Base-by-base conservation (phyloP, 345 rosid genomes). In the Anacardium occidentale region DNA sequence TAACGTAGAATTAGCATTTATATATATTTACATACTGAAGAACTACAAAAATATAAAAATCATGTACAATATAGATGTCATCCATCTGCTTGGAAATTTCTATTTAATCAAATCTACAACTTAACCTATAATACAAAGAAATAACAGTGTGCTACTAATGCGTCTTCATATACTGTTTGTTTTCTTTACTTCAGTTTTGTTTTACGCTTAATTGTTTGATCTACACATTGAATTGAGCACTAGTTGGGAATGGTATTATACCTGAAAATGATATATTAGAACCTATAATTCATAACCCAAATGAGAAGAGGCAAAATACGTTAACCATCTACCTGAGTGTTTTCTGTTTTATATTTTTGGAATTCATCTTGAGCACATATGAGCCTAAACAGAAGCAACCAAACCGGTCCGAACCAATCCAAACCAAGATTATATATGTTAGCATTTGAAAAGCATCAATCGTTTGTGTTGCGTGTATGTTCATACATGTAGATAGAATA, bases 351-450 rank as follows among this genome's bases (percentile, higher is more conserved):
- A 73, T 77, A 75, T 68, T 89, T 94, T 74, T 90, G 93, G 74
- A 94, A 85, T 77, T 94, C 98, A 56, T 94, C 97, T 77, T 92
- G 97, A 29, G 87, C 84, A 68, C 92, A 82, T 25, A 94, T 78
- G 59, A 94, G 95, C 90, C 98, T 94, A 21, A 63, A 80, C 47
- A 52, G 34, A 40, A 53, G 3, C 32, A 29, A 29, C 32, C 32
- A 29, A 29, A 29, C 32, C 42, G 6, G 6, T 1, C 8, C 53
- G 76, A 73, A 66, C 32, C 42, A 37, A 37, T 1, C 8, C 53
- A 77, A 73, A 66, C 42, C n/a, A 66, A 22, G 56, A 40, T 37
- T 59, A n/a, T 26, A 24, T 45, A 18, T 22, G 57, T 45, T 40
- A 42, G 24, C 17, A 42, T 62, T 70, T 70, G 32, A 53, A 48